Conservation (phyloP, 2,329 filamentous ascomycete species). For the Diaporthe sp. region DNA sequence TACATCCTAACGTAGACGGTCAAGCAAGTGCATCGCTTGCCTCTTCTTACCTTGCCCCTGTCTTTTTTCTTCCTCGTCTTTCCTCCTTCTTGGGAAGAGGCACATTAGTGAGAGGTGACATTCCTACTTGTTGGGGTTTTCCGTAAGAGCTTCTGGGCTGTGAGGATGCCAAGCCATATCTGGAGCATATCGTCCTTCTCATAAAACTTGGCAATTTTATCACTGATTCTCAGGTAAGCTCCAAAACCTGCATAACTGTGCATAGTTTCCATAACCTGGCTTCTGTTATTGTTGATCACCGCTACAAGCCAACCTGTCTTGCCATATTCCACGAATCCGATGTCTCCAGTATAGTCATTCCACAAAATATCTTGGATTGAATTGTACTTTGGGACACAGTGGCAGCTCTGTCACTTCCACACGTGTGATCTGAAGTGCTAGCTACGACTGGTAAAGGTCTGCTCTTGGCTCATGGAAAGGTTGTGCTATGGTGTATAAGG, state of each 20-base stretch:
- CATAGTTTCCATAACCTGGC: not conserved
- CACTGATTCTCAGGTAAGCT: not conserved
- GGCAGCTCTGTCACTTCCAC: not conserved
- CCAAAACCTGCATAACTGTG: not conserved
- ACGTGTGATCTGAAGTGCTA: not conserved
- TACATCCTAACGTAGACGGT: not conserved
- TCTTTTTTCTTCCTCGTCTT: too few relatives aligned
- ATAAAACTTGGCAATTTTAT: not conserved
- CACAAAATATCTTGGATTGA: not conserved
- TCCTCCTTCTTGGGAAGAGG: too few relatives aligned
- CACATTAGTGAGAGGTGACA: not conserved
- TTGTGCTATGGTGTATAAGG: not conserved
- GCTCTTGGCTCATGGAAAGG: not conserved
- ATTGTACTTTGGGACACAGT: not conserved
- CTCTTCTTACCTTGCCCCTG: not conserved
- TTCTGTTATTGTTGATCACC: not conserved
- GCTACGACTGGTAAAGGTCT: not conserved
- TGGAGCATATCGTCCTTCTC: not conserved
- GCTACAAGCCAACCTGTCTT: too few relatives aligned
- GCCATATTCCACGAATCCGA: not conserved
- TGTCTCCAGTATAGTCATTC: not conserved
- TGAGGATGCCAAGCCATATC: not conserved
- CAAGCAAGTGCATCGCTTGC: not conserved
- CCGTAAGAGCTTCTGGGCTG: not conserved
- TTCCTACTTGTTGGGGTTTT: not conserved